Evolutionary conservation across 78 protist species (phyloP), one percentile per base, ranked within the genome.

Genomic region (Dictyostelium firmibasis): DNA sequence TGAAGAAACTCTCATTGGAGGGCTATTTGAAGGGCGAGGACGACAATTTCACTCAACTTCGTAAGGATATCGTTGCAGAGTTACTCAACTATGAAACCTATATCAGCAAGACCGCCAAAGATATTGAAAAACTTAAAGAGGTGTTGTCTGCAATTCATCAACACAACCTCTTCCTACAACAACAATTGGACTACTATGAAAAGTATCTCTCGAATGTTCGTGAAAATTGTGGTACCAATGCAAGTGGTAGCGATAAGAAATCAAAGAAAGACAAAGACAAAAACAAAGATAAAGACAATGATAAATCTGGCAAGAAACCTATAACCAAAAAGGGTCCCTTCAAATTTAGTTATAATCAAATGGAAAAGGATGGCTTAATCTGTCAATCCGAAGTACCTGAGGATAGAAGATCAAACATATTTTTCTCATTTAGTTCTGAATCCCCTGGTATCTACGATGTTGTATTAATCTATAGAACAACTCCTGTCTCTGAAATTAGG

Each of bases 331-430:
- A 67, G 29, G 95, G 95, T 31, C 95, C 95, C 33, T 67, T 96
- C 88, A 91, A 91, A 27, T 91, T 96, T 36, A 84, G 91, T 25
- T 94, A 96, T 16, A 53, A 70, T 20, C 91, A 91, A 43, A 70
- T 96, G 84, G 93, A 92, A 74, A 89, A 96, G 78, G 97, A 96
- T 78, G 97, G 97, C 11, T 81, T 96, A 67, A 96, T 96, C 7
- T 25, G 69, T 18, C 93, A 96, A 92, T 76, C 89, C 18, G 95
- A 96, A 33, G 95, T 96, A 27, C 97, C 97, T 1, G 96, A 96
- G 18, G 95, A 95, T 75, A 89, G 96, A 27, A 83, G 97, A 33
- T 69, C 81, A 23, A 91, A 91, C 43, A 86, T 96, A 23, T 91
- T 60, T 36, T 96, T 96, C 41, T 44, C 77, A 7, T 91, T 96